A percentile compares a stretch with the other conserved stretches of the same genome.
phyloP scores from a whole-genome alignment of 352 stramenopile species.

The Phytopythium ostracodes region DNA sequence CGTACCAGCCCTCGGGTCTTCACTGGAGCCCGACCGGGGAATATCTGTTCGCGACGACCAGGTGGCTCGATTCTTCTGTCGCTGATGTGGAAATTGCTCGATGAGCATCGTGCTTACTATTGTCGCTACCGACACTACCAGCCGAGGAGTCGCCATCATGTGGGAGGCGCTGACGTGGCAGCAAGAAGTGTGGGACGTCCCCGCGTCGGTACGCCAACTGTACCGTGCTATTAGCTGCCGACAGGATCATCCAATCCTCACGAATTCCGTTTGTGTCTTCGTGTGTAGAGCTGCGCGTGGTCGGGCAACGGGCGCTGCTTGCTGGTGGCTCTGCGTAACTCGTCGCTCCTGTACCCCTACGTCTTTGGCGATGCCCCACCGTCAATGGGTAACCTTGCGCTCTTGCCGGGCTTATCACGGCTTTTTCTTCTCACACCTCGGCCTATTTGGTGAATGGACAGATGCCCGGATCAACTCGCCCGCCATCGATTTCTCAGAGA shows the following conservation, averaged over 20 bases:
- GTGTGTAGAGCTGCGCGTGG: constrained; percentile 53
- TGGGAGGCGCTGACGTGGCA: constrained; percentile 82
- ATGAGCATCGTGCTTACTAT: neutral
- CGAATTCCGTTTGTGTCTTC: too few relatives aligned
- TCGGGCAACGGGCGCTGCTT: constrained; percentile 65
- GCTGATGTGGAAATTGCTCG: neutral
- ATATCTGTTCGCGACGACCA: constrained; percentile 73
- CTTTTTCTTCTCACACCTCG: neutral
- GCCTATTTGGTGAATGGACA: constrained; percentile 10
- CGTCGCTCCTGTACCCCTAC: constrained; percentile 62
- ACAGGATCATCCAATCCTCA: too few relatives aligned
- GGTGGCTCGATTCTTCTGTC: constrained; percentile 26
- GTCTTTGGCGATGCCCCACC: constrained; percentile 54
- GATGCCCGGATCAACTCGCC: constrained; percentile 73
- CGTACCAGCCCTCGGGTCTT: constrained; percentile 38
- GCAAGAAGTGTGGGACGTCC: constrained; percentile 73
- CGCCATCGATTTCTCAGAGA: constrained; percentile 62
- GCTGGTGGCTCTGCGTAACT: constrained; percentile 60
- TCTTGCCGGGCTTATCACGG: neutral
- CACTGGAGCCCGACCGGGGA: constrained; percentile 81
- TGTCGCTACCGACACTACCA: constrained; percentile 7
- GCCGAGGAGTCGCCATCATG: constrained; percentile 57
- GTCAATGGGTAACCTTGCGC: constrained; percentile 38
- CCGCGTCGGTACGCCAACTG: constrained; percentile 33
- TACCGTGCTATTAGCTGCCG: too few relatives aligned